Evolutionary conservation across 2,329 filamentous ascomycete species (phyloP), one percentile per base, ranked within the genome.

Genomic region (Penicillium olsonii): DNA sequence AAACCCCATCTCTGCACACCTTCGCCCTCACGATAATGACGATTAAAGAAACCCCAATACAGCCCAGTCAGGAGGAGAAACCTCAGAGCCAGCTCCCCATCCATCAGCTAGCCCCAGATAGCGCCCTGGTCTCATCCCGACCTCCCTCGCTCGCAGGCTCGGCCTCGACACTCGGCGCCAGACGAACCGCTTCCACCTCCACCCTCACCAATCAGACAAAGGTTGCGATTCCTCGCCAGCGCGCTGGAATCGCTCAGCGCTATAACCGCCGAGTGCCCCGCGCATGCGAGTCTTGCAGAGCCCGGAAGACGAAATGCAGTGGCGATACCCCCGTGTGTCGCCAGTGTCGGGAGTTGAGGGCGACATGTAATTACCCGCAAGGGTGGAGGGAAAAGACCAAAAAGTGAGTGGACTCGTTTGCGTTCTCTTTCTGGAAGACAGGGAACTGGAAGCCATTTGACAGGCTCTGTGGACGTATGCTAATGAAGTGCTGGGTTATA

Each of bases 251-350:
- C 17, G 57, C 55, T 18, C 56, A 53, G 17, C 52, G 52, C 15
- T 58, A 53, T 37, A 53, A 55, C 41, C 50, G 53, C 6, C 51
- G 66, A 22, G 55, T 63, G 33, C 55, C 59, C 34, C 52, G 62
- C 11, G 69, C 69, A n/a, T 73, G 70, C 35, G 68, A 72, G 52
- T 67, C 68, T 3, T 73, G 70, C 45, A 61, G 69, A 27, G 58
- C 63, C 42, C 61, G 68, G 27, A 72, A 72, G 52, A 71, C 68
- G 17, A 73, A 71, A 57, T 73, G 70, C 51, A 67, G 65, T 50
- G 70, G 70, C 12, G 69, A 71, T 45, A 64, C 63, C 5, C 70
- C 70, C 7, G 54, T 63, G 17, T 73, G 70, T 52, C 57, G 64
- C 35, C 68, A 71, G 31, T 73, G 70, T 50, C 59, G 64, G 26